Conservation (phyloP, 2,329 filamentous ascomycete genomes). For the Alternaria ethzedia region DNA sequence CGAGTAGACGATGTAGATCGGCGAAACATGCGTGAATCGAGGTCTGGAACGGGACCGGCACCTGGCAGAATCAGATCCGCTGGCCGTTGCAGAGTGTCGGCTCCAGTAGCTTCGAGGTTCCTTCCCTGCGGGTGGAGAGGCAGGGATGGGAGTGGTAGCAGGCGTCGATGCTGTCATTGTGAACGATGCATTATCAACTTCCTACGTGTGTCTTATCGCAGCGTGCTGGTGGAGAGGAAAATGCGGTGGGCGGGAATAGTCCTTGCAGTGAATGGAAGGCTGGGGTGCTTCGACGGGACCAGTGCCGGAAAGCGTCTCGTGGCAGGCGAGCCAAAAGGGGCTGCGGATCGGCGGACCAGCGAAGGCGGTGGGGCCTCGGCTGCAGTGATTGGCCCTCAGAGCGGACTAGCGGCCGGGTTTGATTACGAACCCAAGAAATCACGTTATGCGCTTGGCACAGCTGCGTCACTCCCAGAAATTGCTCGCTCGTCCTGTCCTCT, state of each 20-base stretch:
- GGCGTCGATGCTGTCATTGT: not conserved
- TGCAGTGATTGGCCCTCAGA: conserved; percentile 16
- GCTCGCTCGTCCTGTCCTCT: conserved; percentile 41
- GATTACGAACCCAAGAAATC: conserved; percentile 30
- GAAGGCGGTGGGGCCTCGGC: conserved; percentile 13
- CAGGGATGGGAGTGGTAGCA: not conserved
- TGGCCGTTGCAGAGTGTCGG: conserved; percentile 3
- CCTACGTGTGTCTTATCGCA: not conserved
- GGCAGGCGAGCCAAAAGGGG: conserved; percentile 30
- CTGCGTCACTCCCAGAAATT: conserved; percentile 43
- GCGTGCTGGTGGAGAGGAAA: not conserved
- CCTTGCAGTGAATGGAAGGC: not conserved
- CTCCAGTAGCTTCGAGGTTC: conserved; percentile 1
- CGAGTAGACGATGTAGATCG: conserved; percentile 18
- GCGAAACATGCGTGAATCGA: conserved; percentile 19
- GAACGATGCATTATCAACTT: not conserved
- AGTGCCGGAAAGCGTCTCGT: conserved; percentile 17
- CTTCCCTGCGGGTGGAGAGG: not conserved
- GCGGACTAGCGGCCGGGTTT: not conserved
- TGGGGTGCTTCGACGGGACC: not conserved
- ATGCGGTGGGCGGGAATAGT: not conserved
- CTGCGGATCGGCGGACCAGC: conserved; percentile 19
- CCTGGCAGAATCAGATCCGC: conserved; percentile 15
- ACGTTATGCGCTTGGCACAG: conserved; percentile 39
- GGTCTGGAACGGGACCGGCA: conserved; percentile 16